Base-by-base conservation (phyloP, 345 rosid species). In the Geranium brycei region DNA sequence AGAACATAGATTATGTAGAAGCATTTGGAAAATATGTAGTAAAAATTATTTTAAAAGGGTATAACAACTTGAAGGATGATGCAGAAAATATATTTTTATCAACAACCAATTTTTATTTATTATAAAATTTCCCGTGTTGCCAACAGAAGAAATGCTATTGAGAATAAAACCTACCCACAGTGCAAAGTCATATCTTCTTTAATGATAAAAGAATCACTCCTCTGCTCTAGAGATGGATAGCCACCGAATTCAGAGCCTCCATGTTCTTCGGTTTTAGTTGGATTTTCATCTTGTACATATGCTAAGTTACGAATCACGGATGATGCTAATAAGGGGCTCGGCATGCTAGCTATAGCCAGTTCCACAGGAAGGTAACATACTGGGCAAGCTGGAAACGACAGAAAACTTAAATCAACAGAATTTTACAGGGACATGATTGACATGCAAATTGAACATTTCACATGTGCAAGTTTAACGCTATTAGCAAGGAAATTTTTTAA, bases 191-290 rank as follows among this genome's bases (percentile, higher is more conserved):
- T 91, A 41, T 95, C 83, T 73, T 87, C 88, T 74, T 69, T 78
- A 57, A 88, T 75, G 65, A 85, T 85, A 69, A 75, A 91, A 23
- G 95, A 84, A 63, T 84, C 82, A 38, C 59, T 79, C 69, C 95
- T 81, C 35, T 85, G 87, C 47, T 71, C 73, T 57, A 91, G 74
- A 74, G 95, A 80, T 71, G 95, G 96, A 73, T 85, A 91, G 32
- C 98, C 98, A 69, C 95, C 89, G 72, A 89, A 91, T 6, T 81
- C 85, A 58, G 95, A 91, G 68, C 92, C 96, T 71, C 89, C 95
- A 64, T 81, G 81, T 40, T 77, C 74, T 77, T 81, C 88, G 68
- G 12, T 67, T 72, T 79, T 84, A 23, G 76, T 69, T 51, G 89
- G 92, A 73, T 64, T 76, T 76, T 81, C 81, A 7, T 85, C 82